Evolutionary conservation across 2,329 filamentous ascomycete species (phyloP).

Genomic region (Lecanicillium sp.): DNA sequence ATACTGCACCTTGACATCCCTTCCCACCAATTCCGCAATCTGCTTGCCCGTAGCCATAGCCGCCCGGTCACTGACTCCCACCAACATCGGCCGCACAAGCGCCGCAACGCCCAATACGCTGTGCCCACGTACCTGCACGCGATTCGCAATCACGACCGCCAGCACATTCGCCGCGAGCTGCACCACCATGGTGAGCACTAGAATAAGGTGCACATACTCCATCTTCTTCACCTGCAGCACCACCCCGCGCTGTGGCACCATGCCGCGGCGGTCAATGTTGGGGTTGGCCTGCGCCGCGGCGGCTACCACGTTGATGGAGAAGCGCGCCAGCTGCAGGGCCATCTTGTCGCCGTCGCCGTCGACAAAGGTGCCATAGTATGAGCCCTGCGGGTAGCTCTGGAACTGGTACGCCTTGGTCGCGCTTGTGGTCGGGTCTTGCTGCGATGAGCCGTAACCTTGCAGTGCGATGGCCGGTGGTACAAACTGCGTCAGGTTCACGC

Average conservation of each 20-base stretch:
- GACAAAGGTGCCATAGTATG: slow-evolving; percentile 24
- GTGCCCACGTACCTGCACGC: slow-evolving; percentile 18
- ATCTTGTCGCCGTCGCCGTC: slow-evolving; percentile 24
- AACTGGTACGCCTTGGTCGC: slow-evolving; percentile 18
- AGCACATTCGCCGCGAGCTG: slow-evolving; percentile 20
- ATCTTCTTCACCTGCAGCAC: slow-evolving; percentile 23
- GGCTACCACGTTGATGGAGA: slow-evolving; percentile 26
- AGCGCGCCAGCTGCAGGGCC: slow-evolving; percentile 26
- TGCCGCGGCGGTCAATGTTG: slow-evolving; percentile 16
- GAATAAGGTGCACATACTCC: slow-evolving; percentile 21
- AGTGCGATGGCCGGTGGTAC: slow-evolving; percentile 30
- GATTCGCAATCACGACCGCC: slow-evolving; percentile 16
- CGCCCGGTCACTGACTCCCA: slow-evolving; percentile 10
- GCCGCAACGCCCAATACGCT: slow-evolving; percentile 14
- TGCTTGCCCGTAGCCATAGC: slow-evolving; percentile 12
- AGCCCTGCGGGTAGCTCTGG: slow-evolving; percentile 34
- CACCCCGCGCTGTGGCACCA: slow-evolving; percentile 17
- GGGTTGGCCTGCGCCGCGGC: slow-evolving; percentile 22
- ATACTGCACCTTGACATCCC: slow-evolving; percentile 1
- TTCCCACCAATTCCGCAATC: slow-evolving; percentile 8
- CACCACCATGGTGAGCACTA: slow-evolving; percentile 21
- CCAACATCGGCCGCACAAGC: slow-evolving; percentile 13
- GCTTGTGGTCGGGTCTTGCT: slow-evolving; percentile 14
- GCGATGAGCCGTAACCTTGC: slow-evolving; percentile 25
- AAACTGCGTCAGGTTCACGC: slow-evolving; percentile 22